Evolutionary conservation across 768 basidiomycete species (phyloP).

Genomic region (Boletus subparvulus): DNA sequence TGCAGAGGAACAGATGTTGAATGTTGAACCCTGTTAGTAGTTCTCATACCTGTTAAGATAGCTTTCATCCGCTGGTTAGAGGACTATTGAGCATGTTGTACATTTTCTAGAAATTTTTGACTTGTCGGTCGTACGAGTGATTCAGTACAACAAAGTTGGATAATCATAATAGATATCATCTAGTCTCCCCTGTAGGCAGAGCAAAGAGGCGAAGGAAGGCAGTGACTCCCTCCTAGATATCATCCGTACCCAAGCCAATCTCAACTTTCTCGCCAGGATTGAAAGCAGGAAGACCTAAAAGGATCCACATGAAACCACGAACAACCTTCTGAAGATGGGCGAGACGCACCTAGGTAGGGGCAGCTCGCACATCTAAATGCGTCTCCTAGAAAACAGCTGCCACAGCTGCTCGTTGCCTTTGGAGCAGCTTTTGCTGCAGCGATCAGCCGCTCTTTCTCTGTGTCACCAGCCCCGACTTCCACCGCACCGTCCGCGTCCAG

Average conservation of each 20-base stretch:
- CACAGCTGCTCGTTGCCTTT: conserved; percentile 95
- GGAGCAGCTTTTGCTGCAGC: conserved; percentile 68
- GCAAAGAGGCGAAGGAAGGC: neutral
- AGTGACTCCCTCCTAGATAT: conserved; percentile 51
- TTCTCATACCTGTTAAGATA: neutral
- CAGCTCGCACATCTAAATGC: conserved; percentile 96
- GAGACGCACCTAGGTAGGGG: conserved; percentile 87
- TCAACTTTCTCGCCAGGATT: conserved; percentile 98
- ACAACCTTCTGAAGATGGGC: conserved; percentile 1
- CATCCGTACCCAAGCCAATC: conserved; percentile 86
- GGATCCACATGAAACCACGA: conserved; percentile 8
- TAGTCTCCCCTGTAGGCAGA: neutral
- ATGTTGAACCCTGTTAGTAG: neutral
- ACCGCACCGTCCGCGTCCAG: conserved; percentile 60
- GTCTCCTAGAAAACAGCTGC: conserved; percentile 96
- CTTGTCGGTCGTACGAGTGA: neutral
- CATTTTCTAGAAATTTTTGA: neutral
- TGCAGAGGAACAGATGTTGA: conserved; percentile 3
- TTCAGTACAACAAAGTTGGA: neutral
- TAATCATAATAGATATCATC: neutral
- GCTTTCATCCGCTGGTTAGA: neutral
- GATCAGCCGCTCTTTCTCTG: conserved; percentile 64
- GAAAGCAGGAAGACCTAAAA: conserved; percentile 92
- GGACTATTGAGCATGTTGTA: conserved; percentile 1
- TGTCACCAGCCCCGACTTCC: conserved; percentile 53